These are phyloP conservation scores for Stephania yunnanensis DNA, from an alignment of 164 flowering plant species.

Conservation along the genomic window DNA sequence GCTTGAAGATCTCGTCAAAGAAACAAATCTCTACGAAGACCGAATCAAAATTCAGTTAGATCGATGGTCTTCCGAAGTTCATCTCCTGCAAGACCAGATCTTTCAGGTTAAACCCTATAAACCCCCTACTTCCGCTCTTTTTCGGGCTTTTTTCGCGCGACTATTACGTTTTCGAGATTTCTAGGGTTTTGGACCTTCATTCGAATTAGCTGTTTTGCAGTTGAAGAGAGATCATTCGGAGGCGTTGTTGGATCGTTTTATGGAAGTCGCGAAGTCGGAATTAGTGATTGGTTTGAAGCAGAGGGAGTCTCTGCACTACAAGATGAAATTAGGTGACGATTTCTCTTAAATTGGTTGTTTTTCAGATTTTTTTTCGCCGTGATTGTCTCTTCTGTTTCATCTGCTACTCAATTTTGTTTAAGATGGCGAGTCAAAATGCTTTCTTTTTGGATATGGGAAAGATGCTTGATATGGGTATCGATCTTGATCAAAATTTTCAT, in stretches of 20 bases:
- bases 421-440: background rate
- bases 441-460: background rate
- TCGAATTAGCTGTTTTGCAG: slow-evolving; percentile 25
- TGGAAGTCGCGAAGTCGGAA: slow-evolving; percentile 39
- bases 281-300: slow-evolving; percentile 40
- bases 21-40: slow-evolving; percentile 39
- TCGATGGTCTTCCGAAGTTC: slow-evolving; percentile 41
- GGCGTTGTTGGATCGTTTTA: slow-evolving; percentile 25
- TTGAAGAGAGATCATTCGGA: slow-evolving; percentile 28
- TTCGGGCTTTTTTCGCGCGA: background rate
- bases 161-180: background rate
- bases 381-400: background rate
- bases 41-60: slow-evolving; percentile 35
- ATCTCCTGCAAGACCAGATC: slow-evolving; percentile 30
- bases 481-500: background rate
- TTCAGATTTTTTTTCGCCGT: background rate
- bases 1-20: slow-evolving; percentile 36
- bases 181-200: slow-evolving; percentile 6
- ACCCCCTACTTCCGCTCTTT: background rate
- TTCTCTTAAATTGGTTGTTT: background rate
- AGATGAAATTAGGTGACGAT: slow-evolving; percentile 41
- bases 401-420: background rate
- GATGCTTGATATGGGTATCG: background rate
- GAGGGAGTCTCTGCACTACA: slow-evolving; percentile 34
- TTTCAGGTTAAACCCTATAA: slow-evolving; percentile 30